Conservation (phyloP, 768 basidiomycete species). For the Gloeostereum incarnatum region DNA sequence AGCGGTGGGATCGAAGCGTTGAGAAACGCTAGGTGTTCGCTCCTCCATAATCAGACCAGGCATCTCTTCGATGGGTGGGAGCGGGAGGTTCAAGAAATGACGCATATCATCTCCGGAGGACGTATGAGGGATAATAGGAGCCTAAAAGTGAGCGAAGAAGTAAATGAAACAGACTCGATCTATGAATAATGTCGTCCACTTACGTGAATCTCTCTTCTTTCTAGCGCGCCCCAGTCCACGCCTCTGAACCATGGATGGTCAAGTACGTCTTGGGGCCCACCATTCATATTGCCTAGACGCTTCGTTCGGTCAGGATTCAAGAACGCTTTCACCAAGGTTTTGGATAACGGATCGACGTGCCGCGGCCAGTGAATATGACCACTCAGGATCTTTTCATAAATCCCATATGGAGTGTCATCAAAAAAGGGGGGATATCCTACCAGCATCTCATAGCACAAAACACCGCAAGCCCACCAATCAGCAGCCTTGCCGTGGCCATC, state of each 20-base stretch:
- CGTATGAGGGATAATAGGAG: conserved; percentile 80
- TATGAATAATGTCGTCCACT: conserved; percentile 18
- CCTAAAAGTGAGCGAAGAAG: conserved; percentile 31
- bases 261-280: conserved; percentile 86
- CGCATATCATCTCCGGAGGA: conserved; percentile 77
- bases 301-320: conserved; percentile 88
- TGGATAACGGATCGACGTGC: conserved; percentile 82
- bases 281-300: conserved; percentile 87
- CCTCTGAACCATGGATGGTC: conserved; percentile 94
- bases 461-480: conserved; percentile 99
- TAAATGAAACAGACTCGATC: not conserved
- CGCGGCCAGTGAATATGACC: conserved; percentile 89
- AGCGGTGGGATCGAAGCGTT: conserved; percentile 55
- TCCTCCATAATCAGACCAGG: conserved; percentile 69
- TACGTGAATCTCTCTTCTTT: conserved; percentile 80
- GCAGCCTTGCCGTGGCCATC: conserved; percentile 98
- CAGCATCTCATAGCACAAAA: conserved; percentile 97
- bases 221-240: conserved; percentile 86
- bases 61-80: conserved; percentile 71
- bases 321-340: conserved; percentile 81
- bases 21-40: conserved; percentile 43
- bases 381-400: conserved; percentile 94
- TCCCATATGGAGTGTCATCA: conserved; percentile 95
- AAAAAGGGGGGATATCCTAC: conserved; percentile 99
- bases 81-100: conserved; percentile 74